Evolutionary conservation across 805 yeast genomes (phyloP).

Genomic region (Pichia membranifaciens): DNA sequence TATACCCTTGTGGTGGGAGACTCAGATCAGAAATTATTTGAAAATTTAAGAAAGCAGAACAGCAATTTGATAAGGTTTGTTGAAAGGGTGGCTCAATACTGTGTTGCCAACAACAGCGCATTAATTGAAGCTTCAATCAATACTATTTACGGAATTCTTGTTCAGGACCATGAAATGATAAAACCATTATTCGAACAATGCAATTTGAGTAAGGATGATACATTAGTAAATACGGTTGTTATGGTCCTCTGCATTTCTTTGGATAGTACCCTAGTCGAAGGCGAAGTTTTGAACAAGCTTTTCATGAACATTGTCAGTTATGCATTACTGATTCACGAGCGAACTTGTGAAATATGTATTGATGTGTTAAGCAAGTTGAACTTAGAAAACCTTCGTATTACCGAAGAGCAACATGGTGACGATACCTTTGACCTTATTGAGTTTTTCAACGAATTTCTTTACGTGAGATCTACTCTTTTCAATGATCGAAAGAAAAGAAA

Average conservation of each 20-base stretch:
- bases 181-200: neutral
- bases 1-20: neutral
- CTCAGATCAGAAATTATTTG: neutral
- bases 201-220: neutral
- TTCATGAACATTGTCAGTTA: conserved; percentile 1
- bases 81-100: neutral
- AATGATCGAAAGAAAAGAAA: conserved; percentile 3
- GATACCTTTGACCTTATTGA: conserved; percentile 9
- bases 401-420: neutral
- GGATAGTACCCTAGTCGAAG: conserved; percentile 4
- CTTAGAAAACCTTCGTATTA: conserved; percentile 4
- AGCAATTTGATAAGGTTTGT: neutral
- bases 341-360: conserved; percentile 9
- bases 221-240: conserved; percentile 8
- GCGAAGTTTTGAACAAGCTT: neutral
- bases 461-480: conserved; percentile 11
- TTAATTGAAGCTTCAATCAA: conserved; percentile 1
- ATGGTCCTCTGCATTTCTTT: conserved; percentile 11
- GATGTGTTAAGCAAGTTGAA: conserved; percentile 7
- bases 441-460: conserved; percentile 10
- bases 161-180: neutral
- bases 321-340: conserved; percentile 6
- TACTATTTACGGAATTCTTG: neutral
- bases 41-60: neutral
- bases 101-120: neutral